phyloP scores from a whole-genome alignment of 495 filamentous ascomycete species.

The Filosporella fistucella region DNA sequence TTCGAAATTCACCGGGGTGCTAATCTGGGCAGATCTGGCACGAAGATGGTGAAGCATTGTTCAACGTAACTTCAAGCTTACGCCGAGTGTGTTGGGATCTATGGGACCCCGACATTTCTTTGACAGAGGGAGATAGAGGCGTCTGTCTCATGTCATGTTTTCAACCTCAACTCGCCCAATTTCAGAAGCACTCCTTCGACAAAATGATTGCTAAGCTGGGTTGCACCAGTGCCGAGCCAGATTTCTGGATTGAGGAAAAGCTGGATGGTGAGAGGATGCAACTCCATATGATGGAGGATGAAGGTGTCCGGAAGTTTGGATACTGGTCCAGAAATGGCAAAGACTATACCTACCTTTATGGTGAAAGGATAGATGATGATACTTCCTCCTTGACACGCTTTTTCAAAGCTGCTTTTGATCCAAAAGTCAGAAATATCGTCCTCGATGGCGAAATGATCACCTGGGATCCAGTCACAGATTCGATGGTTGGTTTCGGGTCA shows the following conservation, averaged over 20 bases:
- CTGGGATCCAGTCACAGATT: conserved; percentile 87
- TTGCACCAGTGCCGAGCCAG: conserved; percentile 54
- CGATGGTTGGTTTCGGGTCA: conserved; percentile 84
- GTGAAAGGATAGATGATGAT: conserved; percentile 68
- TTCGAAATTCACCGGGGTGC: conserved; percentile 1
- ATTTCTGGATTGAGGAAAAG: conserved; percentile 98
- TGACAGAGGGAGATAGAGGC: conserved; percentile 70
- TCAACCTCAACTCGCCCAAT: conserved; percentile 93
- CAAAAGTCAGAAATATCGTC: conserved; percentile 76
- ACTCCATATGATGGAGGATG: conserved; percentile 82
- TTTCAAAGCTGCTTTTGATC: conserved; percentile 70
- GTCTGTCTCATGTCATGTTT: conserved; percentile 85
- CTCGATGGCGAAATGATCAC: conserved; percentile 98
- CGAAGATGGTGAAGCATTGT: conserved; percentile 84
- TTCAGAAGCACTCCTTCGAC: conserved; percentile 81
- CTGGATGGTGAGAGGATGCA: conserved; percentile 97
- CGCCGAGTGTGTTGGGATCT: conserved; percentile 95
- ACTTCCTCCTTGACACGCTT: conserved; percentile 77
- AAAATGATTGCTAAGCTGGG: conserved; percentile 73
- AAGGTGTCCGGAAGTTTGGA: conserved; percentile 52
- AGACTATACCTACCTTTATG: conserved; percentile 95
- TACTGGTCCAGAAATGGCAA: conserved; percentile 98
- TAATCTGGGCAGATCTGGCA: conserved; percentile 62
- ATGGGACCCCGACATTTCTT: conserved; percentile 65
- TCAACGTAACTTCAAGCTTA: conserved; percentile 86